phyloP scores from a whole-genome alignment of 2,329 filamentous ascomycete genomes.

The Zymoseptoria tritici region DNA sequence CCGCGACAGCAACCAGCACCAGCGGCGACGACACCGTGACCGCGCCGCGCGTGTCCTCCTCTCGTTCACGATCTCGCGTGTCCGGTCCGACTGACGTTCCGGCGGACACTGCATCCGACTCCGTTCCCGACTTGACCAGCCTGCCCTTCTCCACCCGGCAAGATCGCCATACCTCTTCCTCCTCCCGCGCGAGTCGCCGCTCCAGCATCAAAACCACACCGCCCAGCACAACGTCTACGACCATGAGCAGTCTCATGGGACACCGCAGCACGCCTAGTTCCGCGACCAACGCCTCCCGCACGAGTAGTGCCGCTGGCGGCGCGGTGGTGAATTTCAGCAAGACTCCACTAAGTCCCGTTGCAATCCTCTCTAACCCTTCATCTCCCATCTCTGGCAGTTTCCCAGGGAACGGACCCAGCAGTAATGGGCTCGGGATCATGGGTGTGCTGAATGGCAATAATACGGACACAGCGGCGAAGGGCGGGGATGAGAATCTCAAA shows the following conservation, averaged over 20 bases:
- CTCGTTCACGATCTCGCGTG: background rate
- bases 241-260: slow-evolving; percentile 1
- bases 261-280: slow-evolving; percentile 23
- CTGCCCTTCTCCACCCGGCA: slow-evolving; percentile 7
- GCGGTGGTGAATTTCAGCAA: slow-evolving; percentile 22
- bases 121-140: slow-evolving; percentile 15
- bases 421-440: background rate
- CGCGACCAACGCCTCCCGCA: slow-evolving; percentile 13
- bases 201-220: background rate
- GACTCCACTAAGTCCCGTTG: slow-evolving; percentile 25
- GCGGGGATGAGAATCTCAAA: slow-evolving; percentile 2
- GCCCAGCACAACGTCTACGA: background rate
- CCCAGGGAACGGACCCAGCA: background rate
- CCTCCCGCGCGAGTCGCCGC: slow-evolving; percentile 3
- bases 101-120: slow-evolving; percentile 5
- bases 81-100: background rate
- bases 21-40: slow-evolving; percentile 9
- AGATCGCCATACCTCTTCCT: slow-evolving; percentile 1
- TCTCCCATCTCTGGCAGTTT: slow-evolving; percentile 5
- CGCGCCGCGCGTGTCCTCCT: slow-evolving; percentile 5
- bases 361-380: slow-evolving; percentile 19
- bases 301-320: slow-evolving; percentile 13
- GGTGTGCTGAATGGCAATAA: background rate
- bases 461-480: slow-evolving; percentile 6
- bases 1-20: slow-evolving; percentile 12